A percentile compares a stretch with the other conserved stretches of the same genome.
Conservation (phyloP, 2,329 filamentous ascomycete genomes). For the Apiospora aurea region DNA sequence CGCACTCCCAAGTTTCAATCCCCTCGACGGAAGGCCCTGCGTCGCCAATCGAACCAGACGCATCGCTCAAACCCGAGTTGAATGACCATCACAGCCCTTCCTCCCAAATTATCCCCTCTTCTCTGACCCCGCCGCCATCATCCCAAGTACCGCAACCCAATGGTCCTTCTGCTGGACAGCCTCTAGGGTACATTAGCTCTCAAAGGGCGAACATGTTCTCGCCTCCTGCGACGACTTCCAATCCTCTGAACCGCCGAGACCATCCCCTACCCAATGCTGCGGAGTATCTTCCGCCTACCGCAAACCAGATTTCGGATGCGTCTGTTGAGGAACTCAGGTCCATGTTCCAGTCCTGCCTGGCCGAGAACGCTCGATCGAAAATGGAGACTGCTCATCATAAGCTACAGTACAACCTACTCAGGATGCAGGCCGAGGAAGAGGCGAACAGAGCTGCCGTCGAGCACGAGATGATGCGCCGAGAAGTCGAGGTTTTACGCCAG, state of each 20-base stretch:
- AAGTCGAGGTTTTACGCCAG: conserved; percentile 83
- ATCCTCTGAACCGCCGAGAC: conserved; percentile 40
- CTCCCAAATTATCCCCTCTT: conserved; percentile 61
- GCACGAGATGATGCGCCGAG: conserved; percentile 87
- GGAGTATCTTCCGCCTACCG: conserved; percentile 56
- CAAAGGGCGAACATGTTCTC: conserved; percentile 60
- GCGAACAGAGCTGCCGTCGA: conserved; percentile 89
- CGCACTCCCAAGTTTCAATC: conserved; percentile 59
- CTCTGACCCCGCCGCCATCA: conserved; percentile 64
- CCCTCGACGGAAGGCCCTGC: conserved; percentile 63
- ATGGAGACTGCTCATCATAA: conserved; percentile 91
- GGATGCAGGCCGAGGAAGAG: conserved; percentile 83
- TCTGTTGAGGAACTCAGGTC: conserved; percentile 62
- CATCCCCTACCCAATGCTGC: conserved; percentile 37
- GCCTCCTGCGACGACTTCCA: conserved; percentile 57
- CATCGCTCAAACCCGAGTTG: conserved; percentile 58
- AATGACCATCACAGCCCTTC: conserved; percentile 54
- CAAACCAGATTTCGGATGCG: conserved; percentile 59
- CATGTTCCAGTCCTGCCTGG: conserved; percentile 62
- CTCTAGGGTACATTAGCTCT: conserved; percentile 46
- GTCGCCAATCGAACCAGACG: conserved; percentile 57
- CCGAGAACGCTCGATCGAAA: conserved; percentile 68
- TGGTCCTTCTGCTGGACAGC: conserved; percentile 35
- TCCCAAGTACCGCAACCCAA: conserved; percentile 53
- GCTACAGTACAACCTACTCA: conserved; percentile 84